phyloP scores from a whole-genome alignment of 73 alveolate species.

The Durusdinium trenchii region DNA sequence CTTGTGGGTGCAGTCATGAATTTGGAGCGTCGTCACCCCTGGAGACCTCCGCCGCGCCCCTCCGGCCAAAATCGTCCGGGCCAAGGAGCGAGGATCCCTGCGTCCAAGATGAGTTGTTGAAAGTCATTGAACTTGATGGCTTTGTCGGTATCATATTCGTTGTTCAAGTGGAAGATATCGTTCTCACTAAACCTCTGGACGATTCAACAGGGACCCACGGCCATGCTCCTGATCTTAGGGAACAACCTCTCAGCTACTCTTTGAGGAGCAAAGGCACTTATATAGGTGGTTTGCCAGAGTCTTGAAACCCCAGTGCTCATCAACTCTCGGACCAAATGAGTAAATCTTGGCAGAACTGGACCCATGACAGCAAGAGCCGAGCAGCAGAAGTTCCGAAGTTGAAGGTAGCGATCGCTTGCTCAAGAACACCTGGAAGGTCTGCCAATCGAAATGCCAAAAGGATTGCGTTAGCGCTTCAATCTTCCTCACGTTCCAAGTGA shows the following conservation, averaged over 20 bases:
- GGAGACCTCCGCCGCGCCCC: too few species aligned
- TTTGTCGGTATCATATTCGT: neutral
- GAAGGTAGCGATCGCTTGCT: constrained; percentile 91
- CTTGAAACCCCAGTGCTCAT: too few species aligned
- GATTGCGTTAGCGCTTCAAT: neutral
- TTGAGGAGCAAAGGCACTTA: too few species aligned
- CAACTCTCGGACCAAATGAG: too few species aligned
- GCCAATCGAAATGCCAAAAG: neutral
- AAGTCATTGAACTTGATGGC: constrained; percentile 77
- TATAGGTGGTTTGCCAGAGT: too few species aligned
- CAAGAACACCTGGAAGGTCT: constrained; percentile 37
- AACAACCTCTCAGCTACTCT: too few species aligned
- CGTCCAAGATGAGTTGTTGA: constrained; percentile 82
- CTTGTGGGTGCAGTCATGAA: too few species aligned
- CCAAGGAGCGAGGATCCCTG: constrained; percentile 60
- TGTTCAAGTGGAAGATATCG: constrained; percentile 43
- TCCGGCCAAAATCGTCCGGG: too few species aligned
- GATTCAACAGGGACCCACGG: neutral
- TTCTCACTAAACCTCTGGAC: constrained; percentile 58
- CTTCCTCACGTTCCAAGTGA: neutral
- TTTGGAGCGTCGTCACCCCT: too few species aligned
- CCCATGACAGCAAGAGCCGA: too few species aligned
- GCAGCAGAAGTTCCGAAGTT: constrained; percentile 42
- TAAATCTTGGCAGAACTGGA: too few species aligned
- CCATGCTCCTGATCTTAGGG: too few species aligned